Conservation (phyloP, 257 asterid species). For the Lycium barbarum region DNA sequence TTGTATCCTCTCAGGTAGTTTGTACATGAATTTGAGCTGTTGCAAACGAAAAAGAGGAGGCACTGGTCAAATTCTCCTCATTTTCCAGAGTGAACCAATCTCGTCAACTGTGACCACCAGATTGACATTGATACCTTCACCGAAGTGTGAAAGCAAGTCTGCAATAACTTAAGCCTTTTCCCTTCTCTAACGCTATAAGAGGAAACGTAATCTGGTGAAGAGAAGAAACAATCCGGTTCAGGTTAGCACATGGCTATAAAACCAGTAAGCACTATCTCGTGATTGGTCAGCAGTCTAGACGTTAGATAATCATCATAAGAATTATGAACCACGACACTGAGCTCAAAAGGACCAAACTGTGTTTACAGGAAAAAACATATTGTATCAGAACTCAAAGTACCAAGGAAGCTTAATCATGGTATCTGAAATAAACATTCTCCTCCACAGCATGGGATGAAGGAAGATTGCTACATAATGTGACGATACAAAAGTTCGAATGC, state of each 20-base stretch:
- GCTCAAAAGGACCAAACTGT: not conserved
- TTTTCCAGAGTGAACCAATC: not conserved
- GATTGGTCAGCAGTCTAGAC: not conserved
- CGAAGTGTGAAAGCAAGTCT: not conserved
- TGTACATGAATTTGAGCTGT: not conserved
- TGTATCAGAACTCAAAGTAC: not conserved
- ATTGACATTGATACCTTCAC: not conserved
- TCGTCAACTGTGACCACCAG: not conserved
- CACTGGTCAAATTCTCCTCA: not conserved
- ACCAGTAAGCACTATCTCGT: not conserved
- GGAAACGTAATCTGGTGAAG: not conserved
- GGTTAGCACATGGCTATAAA: not conserved
- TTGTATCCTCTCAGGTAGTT: not conserved
- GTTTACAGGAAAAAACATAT: not conserved
- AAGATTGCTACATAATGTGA: not conserved
- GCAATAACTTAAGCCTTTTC: not conserved
- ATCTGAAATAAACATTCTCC: not conserved
- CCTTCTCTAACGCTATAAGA: not conserved
- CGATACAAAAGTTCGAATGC: not conserved
- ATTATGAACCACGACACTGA: not conserved
- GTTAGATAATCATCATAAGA: not conserved
- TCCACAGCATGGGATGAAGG: constrained; percentile 5
- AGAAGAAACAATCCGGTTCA: not conserved
- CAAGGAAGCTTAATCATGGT: constrained; percentile 5
- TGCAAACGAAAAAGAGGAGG: not conserved